Conservation (phyloP, 2,329 filamentous ascomycete species). For the Hypoxylon sp. region DNA sequence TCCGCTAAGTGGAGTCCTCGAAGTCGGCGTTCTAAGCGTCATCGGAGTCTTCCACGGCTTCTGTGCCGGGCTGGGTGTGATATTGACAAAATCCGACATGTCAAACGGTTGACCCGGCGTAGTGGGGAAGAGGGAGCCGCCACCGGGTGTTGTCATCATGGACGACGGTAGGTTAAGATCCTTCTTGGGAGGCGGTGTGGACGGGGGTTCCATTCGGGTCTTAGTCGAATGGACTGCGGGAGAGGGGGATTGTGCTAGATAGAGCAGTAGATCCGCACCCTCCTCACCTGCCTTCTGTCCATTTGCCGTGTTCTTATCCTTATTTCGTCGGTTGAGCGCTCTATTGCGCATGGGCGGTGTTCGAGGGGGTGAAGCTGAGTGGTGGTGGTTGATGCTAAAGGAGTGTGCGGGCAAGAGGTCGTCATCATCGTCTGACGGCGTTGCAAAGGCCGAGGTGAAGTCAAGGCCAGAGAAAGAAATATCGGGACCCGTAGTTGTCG, state of each 20-base stretch:
- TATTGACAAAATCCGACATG: conserved; percentile 96
- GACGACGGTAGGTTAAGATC: conserved; percentile 78
- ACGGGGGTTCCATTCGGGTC: conserved; percentile 72
- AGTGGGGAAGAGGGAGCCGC: conserved; percentile 72
- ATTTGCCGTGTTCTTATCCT: conserved; percentile 55
- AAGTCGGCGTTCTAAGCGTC: conserved; percentile 53
- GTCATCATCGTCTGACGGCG: conserved; percentile 81
- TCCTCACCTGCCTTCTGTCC: conserved; percentile 75
- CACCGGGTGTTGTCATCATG: conserved; percentile 87
- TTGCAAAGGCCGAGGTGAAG: conserved; percentile 68
- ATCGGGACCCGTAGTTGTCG: conserved; percentile 73
- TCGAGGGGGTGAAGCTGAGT: conserved; percentile 84
- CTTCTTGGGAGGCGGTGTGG: conserved; percentile 77
- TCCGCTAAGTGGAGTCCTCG: conserved; percentile 69
- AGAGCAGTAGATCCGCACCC: conserved; percentile 81
- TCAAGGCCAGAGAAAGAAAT: conserved; percentile 76
- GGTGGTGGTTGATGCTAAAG: conserved; percentile 70
- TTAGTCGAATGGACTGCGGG: conserved; percentile 70
- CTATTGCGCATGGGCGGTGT: conserved; percentile 77
- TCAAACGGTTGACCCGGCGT: conserved; percentile 89
- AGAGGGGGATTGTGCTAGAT: conserved; percentile 90
- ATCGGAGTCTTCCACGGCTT: conserved; percentile 85
- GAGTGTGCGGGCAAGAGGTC: conserved; percentile 80
- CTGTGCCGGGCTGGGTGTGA: conserved; percentile 94
- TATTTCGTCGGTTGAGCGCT: conserved; percentile 57